Conservation (phyloP, 108 stramenopile species). For the Nitzschia sp. region DNA sequence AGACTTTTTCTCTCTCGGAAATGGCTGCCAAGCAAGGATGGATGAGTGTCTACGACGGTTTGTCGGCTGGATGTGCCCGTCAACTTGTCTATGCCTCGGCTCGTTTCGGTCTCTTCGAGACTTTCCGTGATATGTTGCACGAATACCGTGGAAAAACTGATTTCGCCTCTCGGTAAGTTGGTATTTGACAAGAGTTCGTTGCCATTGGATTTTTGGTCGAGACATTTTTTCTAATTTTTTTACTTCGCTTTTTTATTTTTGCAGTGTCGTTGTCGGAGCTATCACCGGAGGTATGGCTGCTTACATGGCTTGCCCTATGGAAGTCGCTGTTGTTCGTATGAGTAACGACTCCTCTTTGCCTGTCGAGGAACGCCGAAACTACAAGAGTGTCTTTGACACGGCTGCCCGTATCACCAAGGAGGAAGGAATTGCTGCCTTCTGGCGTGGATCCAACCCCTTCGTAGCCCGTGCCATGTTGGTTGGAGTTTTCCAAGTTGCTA, state of each 20-base stretch:
- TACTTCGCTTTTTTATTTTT: slow-evolving; percentile 7
- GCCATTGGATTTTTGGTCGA: background rate
- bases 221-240: background rate
- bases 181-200: background rate
- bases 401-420: slow-evolving; percentile 70
- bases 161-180: slow-evolving; percentile 74
- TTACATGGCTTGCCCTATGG: slow-evolving; percentile 89
- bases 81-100: slow-evolving; percentile 91
- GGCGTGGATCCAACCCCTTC: slow-evolving; percentile 88
- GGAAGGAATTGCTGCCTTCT: slow-evolving; percentile 87
- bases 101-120: slow-evolving; percentile 91
- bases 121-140: slow-evolving; percentile 82
- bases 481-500: slow-evolving; percentile 92
- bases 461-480: slow-evolving; percentile 90
- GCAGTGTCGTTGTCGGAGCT: slow-evolving; percentile 76
- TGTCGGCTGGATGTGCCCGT: slow-evolving; percentile 80
- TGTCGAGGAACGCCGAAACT: slow-evolving; percentile 77
- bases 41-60: slow-evolving; percentile 84
- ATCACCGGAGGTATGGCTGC: slow-evolving; percentile 88
- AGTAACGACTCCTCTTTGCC: slow-evolving; percentile 88
- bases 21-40: slow-evolving; percentile 67
- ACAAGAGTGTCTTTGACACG: slow-evolving; percentile 77
- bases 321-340: slow-evolving; percentile 91
- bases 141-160: slow-evolving; percentile 86
- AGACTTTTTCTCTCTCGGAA: slow-evolving; percentile 53